phyloP scores from a whole-genome alignment of 495 filamentous ascomycete genomes.

The Penicillium macrosclerotiorum region DNA sequence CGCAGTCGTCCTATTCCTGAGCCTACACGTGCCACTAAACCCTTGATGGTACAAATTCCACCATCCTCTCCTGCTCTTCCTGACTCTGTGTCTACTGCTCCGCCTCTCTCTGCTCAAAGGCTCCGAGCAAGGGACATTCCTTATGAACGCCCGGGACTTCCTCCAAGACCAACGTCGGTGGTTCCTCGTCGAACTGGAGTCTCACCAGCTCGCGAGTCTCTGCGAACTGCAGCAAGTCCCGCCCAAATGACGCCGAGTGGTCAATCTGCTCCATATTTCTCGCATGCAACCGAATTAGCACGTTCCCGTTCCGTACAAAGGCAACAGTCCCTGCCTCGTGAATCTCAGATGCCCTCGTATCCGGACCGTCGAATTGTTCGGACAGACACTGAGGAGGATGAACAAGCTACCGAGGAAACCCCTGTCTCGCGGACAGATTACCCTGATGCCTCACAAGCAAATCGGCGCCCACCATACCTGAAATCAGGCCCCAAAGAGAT shows the following conservation, averaged over 20 bases:
- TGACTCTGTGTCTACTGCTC: conserved; percentile 22
- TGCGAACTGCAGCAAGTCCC: conserved; percentile 11
- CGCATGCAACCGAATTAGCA: conserved; percentile 9
- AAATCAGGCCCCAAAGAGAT: conserved; percentile 72
- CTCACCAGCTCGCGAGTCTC: conserved; percentile 33
- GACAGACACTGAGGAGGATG: conserved; percentile 33
- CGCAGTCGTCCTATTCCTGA: conserved; percentile 25
- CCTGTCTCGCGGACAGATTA: conserved; percentile 53
- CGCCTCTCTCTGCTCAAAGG: conserved; percentile 27
- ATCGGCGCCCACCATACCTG: conserved; percentile 75
- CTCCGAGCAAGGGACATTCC: conserved; percentile 34
- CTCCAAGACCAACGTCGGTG: conserved; percentile 44
- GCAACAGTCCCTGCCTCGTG: conserved; percentile 33
- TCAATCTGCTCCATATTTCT: conserved; percentile 14
- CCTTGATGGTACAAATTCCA: conserved; percentile 39
- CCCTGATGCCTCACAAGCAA: conserved; percentile 81
- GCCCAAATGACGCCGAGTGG: conserved; percentile 16
- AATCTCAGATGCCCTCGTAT: conserved; percentile 19
- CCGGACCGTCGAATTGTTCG: conserved; percentile 23
- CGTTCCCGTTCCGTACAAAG: too few relatives aligned
- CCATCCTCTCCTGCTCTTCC: conserved; percentile 15
- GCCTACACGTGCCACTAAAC: conserved; percentile 29
- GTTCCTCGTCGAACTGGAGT: conserved; percentile 20
- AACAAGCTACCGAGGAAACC: conserved; percentile 28
- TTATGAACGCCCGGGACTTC: conserved; percentile 59